Evolutionary conservation across 306 rosid species (phyloP).

Genomic region (Pterocarpus macrocarpus): DNA sequence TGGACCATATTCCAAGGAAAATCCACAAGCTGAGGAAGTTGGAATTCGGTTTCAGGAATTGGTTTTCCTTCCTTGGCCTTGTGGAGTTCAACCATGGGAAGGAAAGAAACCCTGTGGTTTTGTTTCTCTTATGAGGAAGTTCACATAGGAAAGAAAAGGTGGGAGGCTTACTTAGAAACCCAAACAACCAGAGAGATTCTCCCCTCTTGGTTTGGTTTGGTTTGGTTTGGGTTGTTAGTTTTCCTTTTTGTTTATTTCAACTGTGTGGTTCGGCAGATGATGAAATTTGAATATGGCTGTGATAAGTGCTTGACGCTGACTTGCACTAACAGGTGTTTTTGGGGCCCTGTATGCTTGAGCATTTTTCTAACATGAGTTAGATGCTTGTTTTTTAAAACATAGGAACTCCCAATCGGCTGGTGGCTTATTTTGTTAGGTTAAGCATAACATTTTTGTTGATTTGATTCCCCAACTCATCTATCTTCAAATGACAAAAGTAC

Average conservation of each 20-base stretch:
- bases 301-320: slow-evolving; percentile 67
- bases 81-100: slow-evolving; percentile 52
- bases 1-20: slow-evolving; percentile 82
- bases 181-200: slow-evolving; percentile 65
- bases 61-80: slow-evolving; percentile 55
- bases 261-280: slow-evolving; percentile 46
- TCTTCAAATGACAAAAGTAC: slow-evolving; percentile 28
- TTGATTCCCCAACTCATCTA: slow-evolving; percentile 44
- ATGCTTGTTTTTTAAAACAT: slow-evolving; percentile 38
- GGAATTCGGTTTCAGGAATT: slow-evolving; percentile 29
- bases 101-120: slow-evolving; percentile 51
- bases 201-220: slow-evolving; percentile 54
- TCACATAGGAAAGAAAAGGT: slow-evolving; percentile 45
- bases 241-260: slow-evolving; percentile 54
- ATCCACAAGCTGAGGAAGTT: slow-evolving; percentile 27
- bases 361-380: slow-evolving; percentile 50
- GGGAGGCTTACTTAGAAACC: slow-evolving; percentile 53
- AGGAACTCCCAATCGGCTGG: slow-evolving; percentile 14
- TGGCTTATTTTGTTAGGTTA: neutral
- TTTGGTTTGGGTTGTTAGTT: slow-evolving; percentile 50
- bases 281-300: slow-evolving; percentile 59
- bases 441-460: slow-evolving; percentile 40
- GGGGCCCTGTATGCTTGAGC: slow-evolving; percentile 42
- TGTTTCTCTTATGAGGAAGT: slow-evolving; percentile 36
- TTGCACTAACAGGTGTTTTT: slow-evolving; percentile 51